These are phyloP conservation scores for Lentinula raphanica DNA, from an alignment of 768 basidiomycete genomes.

Conservation along the genomic window DNA sequence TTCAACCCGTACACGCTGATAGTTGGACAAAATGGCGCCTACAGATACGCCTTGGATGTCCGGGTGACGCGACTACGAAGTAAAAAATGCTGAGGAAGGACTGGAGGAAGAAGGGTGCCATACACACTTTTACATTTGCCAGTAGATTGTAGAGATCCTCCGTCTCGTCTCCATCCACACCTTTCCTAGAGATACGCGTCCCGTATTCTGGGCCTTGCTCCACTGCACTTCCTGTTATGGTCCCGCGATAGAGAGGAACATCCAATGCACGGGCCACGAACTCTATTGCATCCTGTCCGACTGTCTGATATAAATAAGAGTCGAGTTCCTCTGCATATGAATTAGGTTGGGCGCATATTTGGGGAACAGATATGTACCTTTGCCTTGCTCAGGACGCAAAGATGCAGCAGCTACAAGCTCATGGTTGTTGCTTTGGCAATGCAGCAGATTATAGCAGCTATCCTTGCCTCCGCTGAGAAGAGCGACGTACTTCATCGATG, in stretches of 20 bases:
- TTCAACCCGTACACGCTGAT: conserved; percentile 94
- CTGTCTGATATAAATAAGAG: conserved; percentile 98
- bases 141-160: conserved; percentile 85
- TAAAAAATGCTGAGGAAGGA: conserved; percentile 5
- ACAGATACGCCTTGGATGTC: conserved; percentile 85
- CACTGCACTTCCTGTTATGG: conserved; percentile 78
- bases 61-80: conserved; percentile 61
- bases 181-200: conserved; percentile 45
- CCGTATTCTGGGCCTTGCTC: conserved; percentile 88
- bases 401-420: conserved; percentile 85
- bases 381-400: conserved; percentile 75
- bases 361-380: conserved; percentile 48
- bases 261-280: conserved; percentile 80
- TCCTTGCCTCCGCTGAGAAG: conserved; percentile 98
- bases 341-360: conserved; percentile 14
- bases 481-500: conserved; percentile 90
- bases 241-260: conserved; percentile 77
- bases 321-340: conserved; percentile 85
- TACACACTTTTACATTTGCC: conserved; percentile 63
- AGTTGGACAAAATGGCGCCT: conserved; percentile 95
- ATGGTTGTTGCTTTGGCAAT: conserved; percentile 84
- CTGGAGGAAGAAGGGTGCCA: neutral
- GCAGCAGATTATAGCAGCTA: conserved; percentile 91
- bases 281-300: conserved; percentile 91
- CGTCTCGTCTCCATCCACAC: conserved; percentile 84